A percentile compares a stretch with the other conserved stretches of the same genome.
Conservation (phyloP, 805 yeast genomes). For the Nakazawaea ishiwadae region DNA sequence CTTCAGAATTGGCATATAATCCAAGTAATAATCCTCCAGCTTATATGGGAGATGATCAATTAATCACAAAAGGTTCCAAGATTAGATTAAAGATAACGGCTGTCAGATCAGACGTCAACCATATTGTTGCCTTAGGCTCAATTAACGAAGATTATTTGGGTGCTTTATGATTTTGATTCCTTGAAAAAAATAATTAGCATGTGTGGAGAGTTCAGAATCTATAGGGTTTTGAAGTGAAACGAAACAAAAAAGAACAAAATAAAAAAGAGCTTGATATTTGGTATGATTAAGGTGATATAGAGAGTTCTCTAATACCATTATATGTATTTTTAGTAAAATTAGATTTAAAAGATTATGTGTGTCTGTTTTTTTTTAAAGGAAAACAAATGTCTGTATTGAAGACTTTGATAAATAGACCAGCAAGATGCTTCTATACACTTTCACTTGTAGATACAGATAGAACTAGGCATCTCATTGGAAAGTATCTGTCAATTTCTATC, state of each 20-base stretch:
- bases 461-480: no score
- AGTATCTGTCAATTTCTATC: no score
- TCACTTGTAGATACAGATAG: no score
- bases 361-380: no score
- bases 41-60: conserved; percentile 90
- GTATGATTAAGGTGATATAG: no score
- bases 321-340: background rate
- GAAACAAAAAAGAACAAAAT: background rate
- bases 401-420: no score
- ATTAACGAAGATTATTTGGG: conserved; percentile 98
- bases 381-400: no score
- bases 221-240: background rate
- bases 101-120: conserved; percentile 95
- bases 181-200: no score
- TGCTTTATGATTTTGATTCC: conserved; percentile 61
- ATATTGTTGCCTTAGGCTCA: conserved; percentile 95
- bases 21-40: conserved; percentile 99
- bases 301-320: no score
- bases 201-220: background rate
- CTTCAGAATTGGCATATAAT: conserved; percentile 87
- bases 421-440: no score
- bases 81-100: conserved; percentile 95
- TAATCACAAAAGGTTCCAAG: conserved; percentile 88
- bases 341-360: no score
- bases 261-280: background rate